Percentiles rank a stretch among this genome's conserved stretches.
Conservation (phyloP, 768 basidiomycete genomes). For the Hygrocybe punicea region DNA sequence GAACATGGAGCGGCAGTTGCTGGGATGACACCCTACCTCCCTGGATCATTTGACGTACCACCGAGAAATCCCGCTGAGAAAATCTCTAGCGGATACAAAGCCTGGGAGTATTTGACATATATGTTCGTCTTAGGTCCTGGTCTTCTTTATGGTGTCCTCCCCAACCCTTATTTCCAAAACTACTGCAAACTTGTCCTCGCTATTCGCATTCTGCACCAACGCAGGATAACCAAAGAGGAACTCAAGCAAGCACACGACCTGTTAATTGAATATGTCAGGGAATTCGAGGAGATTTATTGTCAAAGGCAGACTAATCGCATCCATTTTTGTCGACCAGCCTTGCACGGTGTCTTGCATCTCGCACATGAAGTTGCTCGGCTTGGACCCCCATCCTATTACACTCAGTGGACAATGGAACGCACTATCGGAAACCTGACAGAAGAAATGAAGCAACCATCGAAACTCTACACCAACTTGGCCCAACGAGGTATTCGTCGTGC, state of each 20-base stretch:
- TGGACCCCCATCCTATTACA: background rate
- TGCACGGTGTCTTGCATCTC: conserved; percentile 1
- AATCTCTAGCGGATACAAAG: conserved; percentile 36
- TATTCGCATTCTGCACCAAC: conserved; percentile 2
- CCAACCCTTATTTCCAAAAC: conserved; percentile 4
- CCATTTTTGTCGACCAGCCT: background rate
- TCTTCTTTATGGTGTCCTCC: conserved; percentile 13
- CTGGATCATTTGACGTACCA: conserved; percentile 17
- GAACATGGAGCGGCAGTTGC: conserved; percentile 16
- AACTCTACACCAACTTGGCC: conserved; percentile 3
- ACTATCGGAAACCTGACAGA: conserved; percentile 1
- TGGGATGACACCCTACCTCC: background rate
- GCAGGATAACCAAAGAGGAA: background rate
- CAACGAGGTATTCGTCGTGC: conserved; percentile 2
- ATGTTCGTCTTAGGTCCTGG: conserved; percentile 13
- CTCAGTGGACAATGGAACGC: conserved; percentile 5
- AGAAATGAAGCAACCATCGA: conserved; percentile 5
- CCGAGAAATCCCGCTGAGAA: conserved; percentile 17
- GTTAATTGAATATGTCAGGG: background rate
- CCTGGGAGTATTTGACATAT: conserved; percentile 32
- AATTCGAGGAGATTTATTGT: no score
- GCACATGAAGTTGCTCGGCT: conserved; percentile 1
- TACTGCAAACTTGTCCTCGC: conserved; percentile 3
- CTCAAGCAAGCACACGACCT: background rate
- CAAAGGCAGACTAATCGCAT: no score